Evolutionary conservation across 2,329 filamentous ascomycete species (phyloP), one percentile per base, ranked within the genome.

Genomic region (Colletotrichum musae): DNA sequence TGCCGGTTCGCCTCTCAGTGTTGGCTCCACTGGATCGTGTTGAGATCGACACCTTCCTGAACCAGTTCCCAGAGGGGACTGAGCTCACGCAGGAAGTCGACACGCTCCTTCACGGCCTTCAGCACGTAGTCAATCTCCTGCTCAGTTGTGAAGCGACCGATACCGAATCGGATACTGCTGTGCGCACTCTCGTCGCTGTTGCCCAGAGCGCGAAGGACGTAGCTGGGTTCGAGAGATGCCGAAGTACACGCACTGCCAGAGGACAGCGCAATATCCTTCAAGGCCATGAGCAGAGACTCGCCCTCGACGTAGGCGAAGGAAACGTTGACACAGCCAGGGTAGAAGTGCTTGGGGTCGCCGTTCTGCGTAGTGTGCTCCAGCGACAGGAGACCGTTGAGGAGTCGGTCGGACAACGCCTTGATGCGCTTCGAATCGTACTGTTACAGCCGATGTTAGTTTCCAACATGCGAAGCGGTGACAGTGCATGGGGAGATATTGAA

Each of bases 291-390:
- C 1, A 99, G 91, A 2, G 96, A 98, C 82, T 99, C 96, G 74
- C 96, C 96, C 82, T 99, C 96, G 5, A 99, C 94, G 77, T 99
- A 99, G 41, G 96, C 95, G 78, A 99, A 99, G 0, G 96, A 99
- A 12, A 99, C 93, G 80, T 99, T 99, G 71, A 99, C 95, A 75
- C 96, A 99, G 72, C 96, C 96, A 2, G 96, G 94, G 79, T 99
- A 99, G 81, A 97, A 97, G 60, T 89, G 87, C 5, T 92, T 82
- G 2, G 91, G 87, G 74, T 96, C 94, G 58, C 96, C 96, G 77
- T 99, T 99, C 75, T 97, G 91, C 9, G 88, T 89, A 2, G 96
- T 97, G 82, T 99, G 96, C 80, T 98, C 96, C 84, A 99, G 89
- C 6, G 93, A 82, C 21, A 99, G 86, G 3, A 99, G 91, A 2